Evolutionary conservation across 163 green algal species (phyloP), one percentile per base, ranked within the genome.

Genomic region (Prototheca stagnorum): DNA sequence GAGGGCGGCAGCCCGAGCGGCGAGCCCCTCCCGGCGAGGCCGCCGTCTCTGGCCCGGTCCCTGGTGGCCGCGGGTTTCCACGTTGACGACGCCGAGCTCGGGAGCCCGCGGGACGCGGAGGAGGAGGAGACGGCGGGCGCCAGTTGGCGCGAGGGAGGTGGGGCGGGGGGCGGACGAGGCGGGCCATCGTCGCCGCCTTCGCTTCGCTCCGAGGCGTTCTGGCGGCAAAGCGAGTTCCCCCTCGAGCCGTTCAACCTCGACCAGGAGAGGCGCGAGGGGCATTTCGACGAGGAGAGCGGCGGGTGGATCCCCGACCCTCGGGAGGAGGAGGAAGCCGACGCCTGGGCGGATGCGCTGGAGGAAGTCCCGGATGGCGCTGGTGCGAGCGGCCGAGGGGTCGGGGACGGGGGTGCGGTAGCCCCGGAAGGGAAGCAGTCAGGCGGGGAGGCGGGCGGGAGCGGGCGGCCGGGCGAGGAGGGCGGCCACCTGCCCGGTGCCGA

Each of bases 231-330:
- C 1, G 75, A 72, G 31, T 53, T 90, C 22, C 72, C 75, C 23
- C 62, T 93, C 8, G 84, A 94, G 73, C 84, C 84, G 4, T 94
- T 94, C 63, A 71, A 95, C 65, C 57, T 94, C 48, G 58, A 70
- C 17, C 34, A 56, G 16, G 84, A 94, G 65, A 65, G 85, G 2
- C 65, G 82, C 52, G 72, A 78, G 25, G 84, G 84, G 3, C 88
- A 80, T 56, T 94, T 94, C 63, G 84, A 94, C 42, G 62, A 62
- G 2, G 78, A 78, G 47, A 55, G 34, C 6, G 83, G 83, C 33
- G 81, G 77, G 43, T 94, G 92, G 43, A 56, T 92, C 16, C 35
- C 15, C 2, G 61, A 82, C 47, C 80, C 76, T 49, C 53, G 57
- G 14, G 29, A 59, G 8, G 61, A 82, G 0, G 70, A 83, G 11